Evolutionary conservation across 768 basidiomycete genomes (phyloP).

Genomic region (Flagelloscypha sp.): DNA sequence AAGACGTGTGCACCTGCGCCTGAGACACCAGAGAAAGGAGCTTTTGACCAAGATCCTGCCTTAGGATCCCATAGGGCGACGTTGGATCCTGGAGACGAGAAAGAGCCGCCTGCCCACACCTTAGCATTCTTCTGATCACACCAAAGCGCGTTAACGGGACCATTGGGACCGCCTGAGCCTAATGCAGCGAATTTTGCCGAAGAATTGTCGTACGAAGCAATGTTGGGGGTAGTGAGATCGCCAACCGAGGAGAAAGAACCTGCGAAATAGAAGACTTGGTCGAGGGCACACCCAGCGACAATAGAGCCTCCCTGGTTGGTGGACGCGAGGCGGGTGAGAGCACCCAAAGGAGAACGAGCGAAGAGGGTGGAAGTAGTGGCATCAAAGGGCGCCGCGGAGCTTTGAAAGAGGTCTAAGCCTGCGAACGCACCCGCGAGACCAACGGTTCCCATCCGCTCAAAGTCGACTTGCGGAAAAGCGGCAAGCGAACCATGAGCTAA

Average conservation of each 20-base stretch:
- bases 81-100: conserved; percentile 56
- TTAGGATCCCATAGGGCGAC: conserved; percentile 67
- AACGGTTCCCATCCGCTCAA: conserved; percentile 83
- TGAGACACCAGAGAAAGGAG: conserved; percentile 76
- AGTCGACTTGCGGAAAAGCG: conserved; percentile 54
- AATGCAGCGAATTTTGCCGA: conserved; percentile 53
- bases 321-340: conserved; percentile 60
- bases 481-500: too few species aligned
- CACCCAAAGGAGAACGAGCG: conserved; percentile 55
- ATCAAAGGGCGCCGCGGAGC: conserved; percentile 51
- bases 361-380: conserved; percentile 65
- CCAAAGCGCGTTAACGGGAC: conserved; percentile 60
- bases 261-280: conserved; percentile 66
- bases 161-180: conserved; percentile 64
- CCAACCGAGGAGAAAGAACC: conserved; percentile 76
- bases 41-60: conserved; percentile 59
- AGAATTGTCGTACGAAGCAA: conserved; percentile 66
- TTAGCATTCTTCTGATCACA: conserved; percentile 63
- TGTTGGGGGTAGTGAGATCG: conserved; percentile 51
- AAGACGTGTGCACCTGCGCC: conserved; percentile 62
- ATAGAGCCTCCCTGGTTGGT: conserved; percentile 79
- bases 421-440: conserved; percentile 84
- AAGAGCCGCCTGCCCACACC: conserved; percentile 74
- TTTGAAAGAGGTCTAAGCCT: conserved; percentile 73
- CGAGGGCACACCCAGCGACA: conserved; percentile 61